phyloP scores from a whole-genome alignment of 2,329 filamentous ascomycete species.

The Colletotrichum sp. region DNA sequence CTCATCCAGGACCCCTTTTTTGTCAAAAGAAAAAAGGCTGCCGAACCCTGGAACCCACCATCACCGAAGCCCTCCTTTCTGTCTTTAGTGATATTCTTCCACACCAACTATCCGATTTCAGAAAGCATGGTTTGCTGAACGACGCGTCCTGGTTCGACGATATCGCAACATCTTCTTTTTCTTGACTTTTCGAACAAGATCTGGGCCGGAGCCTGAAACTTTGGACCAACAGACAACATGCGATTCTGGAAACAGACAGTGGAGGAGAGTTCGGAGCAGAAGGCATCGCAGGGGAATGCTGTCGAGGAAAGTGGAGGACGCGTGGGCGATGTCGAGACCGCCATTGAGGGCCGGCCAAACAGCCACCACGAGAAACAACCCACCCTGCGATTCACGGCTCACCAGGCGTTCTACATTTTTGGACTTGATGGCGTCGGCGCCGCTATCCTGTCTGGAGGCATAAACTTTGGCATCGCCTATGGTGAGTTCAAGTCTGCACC shows the following conservation, averaged over 20 bases:
- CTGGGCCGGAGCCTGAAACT: neutral
- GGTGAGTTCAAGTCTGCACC: conserved; percentile 33
- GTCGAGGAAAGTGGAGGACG: neutral
- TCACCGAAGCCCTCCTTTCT: neutral
- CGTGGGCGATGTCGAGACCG: neutral
- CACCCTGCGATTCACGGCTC: conserved; percentile 41
- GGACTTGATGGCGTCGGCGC: conserved; percentile 51
- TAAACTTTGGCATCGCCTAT: conserved; percentile 59
- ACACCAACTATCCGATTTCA: neutral
- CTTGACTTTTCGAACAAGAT: neutral
- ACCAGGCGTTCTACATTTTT: conserved; percentile 55
- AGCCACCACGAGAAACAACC: conserved; percentile 29
- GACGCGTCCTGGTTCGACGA: neutral
- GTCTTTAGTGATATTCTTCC: neutral
- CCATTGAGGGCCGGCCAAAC: neutral
- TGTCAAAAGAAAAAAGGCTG: neutral
- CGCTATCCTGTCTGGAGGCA: conserved; percentile 50
- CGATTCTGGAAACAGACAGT: neutral
- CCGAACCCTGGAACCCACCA: neutral
- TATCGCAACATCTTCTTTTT: neutral
- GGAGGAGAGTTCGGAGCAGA: neutral
- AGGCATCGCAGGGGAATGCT: neutral
- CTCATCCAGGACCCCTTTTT: neutral
- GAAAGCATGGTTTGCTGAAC: neutral
- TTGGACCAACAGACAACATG: neutral